Evolutionary conservation across 2,329 filamentous ascomycete species (phyloP).

Genomic region (Botrytis medusae): DNA sequence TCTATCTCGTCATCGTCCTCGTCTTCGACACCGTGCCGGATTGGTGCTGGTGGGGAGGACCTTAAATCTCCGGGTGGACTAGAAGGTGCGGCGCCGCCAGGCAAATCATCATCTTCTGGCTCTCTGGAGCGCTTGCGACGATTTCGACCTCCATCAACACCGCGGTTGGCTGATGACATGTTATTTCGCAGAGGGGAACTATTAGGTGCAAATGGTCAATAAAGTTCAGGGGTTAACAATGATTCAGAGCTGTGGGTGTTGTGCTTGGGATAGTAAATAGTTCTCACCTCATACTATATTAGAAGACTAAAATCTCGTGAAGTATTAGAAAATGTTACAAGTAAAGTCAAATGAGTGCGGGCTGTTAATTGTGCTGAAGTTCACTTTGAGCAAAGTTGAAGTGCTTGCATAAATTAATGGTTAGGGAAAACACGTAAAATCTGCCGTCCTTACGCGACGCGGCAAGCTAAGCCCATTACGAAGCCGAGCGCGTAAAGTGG

Average conservation of each 20-base stretch:
- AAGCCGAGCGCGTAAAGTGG: constrained; percentile 29
- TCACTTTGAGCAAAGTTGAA: constrained; percentile 1
- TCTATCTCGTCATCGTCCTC: constrained; percentile 69
- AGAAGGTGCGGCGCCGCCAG: constrained; percentile 52
- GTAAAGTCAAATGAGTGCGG: not conserved
- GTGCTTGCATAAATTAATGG: constrained; percentile 12
- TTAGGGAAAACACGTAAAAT: constrained; percentile 17
- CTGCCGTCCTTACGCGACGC: constrained; percentile 8
- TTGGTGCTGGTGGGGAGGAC: constrained; percentile 61
- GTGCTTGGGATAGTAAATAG: not conserved
- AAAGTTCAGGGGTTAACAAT: constrained; percentile 13
- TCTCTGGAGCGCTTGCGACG: constrained; percentile 65
- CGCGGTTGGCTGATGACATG: constrained; percentile 81
- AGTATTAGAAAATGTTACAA: not conserved
- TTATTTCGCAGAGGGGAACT: constrained; percentile 82
- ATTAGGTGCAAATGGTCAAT: constrained; percentile 36
- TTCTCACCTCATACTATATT: constrained; percentile 35
- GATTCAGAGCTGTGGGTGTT: constrained; percentile 1
- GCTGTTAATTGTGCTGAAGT: constrained; percentile 10
- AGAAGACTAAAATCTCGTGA: not conserved
- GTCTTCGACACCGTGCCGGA: constrained; percentile 62
- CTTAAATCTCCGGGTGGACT: constrained; percentile 56
- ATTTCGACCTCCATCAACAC: constrained; percentile 50
- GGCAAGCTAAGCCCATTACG: constrained; percentile 13
- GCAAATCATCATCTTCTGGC: constrained; percentile 60